A percentile compares a stretch with the other conserved stretches of the same genome.
Evolutionary conservation across 371 early-diverging fungal species (phyloP).

Genomic region (Lichtheimia corymbifera): DNA sequence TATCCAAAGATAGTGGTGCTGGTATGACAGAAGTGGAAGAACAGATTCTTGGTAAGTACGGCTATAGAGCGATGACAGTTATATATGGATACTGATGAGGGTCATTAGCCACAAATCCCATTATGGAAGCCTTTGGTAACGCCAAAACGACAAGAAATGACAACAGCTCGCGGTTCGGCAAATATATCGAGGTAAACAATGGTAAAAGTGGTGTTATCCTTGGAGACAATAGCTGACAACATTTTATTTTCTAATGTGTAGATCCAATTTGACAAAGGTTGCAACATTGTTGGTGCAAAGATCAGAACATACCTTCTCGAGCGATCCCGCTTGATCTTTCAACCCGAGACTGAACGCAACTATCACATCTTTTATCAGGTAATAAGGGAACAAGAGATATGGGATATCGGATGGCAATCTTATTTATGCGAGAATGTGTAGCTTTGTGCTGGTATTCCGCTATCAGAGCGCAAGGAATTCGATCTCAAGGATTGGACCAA

Average conservation of each 20-base stretch:
- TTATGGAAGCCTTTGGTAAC: conserved; percentile 99
- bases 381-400: not conserved
- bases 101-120: conserved; percentile 88
- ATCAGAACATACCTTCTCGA: conserved; percentile 98
- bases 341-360: conserved; percentile 92
- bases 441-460: conserved; percentile 87
- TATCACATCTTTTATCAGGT: conserved; percentile 99
- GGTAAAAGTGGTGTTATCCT: not conserved
- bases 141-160: conserved; percentile 99
- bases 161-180: conserved; percentile 98
- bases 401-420: too few species aligned
- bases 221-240: not conserved
- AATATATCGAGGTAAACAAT: conserved; percentile 88
- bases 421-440: conserved; percentile 16
- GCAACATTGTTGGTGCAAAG: conserved; percentile 91
- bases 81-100: not conserved
- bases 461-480: conserved; percentile 78
- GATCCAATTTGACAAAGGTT: conserved; percentile 79
- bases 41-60: conserved; percentile 66
- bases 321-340: conserved; percentile 93
- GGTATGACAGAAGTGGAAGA: conserved; percentile 82
- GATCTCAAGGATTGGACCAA: conserved; percentile 73
- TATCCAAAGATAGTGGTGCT: conserved; percentile 21
- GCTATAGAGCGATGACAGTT: not conserved
- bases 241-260: not conserved